phyloP scores from a whole-genome alignment of 2,329 filamentous ascomycete species.

The Fusarium siculi region DNA sequence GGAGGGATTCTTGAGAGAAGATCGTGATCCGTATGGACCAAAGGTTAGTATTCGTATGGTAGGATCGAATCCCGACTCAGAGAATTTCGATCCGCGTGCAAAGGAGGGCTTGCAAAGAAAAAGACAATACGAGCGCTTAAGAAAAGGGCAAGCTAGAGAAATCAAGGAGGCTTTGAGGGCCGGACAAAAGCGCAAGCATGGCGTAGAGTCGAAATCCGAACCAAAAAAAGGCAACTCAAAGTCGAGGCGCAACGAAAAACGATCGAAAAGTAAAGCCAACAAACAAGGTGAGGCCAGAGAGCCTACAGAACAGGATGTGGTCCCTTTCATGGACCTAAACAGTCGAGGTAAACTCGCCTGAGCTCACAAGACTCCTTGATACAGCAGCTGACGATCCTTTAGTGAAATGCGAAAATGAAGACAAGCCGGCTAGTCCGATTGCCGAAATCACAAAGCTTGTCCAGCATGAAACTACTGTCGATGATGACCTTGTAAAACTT shows the following conservation, averaged over 20 bases:
- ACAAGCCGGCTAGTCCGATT: conserved; percentile 50
- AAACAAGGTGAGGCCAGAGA: conserved; percentile 5
- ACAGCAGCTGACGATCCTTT: conserved; percentile 10
- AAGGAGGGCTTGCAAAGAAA: conserved; percentile 72
- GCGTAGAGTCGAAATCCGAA: conserved; percentile 41
- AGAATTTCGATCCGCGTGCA: conserved; percentile 59
- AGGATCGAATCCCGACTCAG: conserved; percentile 51
- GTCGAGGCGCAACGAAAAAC: conserved; percentile 32
- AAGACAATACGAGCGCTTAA: conserved; percentile 68
- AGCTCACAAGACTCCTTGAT: not conserved
- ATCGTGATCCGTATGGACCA: conserved; percentile 54
- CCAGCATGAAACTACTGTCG: conserved; percentile 56
- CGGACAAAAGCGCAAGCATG: conserved; percentile 53
- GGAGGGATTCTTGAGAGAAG: conserved; percentile 77
- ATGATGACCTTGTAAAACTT: conserved; percentile 50
- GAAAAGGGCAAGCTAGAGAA: conserved; percentile 53
- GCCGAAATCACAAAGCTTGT: conserved; percentile 54
- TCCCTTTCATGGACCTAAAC: conserved; percentile 46
- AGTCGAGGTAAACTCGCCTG: conserved; percentile 40
- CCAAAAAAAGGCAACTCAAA: conserved; percentile 43
- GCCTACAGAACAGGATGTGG: conserved; percentile 40
- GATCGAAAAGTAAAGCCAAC: conserved; percentile 22
- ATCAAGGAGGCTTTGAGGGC: conserved; percentile 51
- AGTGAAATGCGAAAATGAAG: conserved; percentile 60
- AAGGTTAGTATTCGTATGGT: conserved; percentile 70